A percentile compares a stretch with the other conserved stretches of the same genome.
These are phyloP conservation scores for Ascochyta koolunga DNA, from an alignment of 2,329 filamentous ascomycete genomes.

Conservation along the genomic window DNA sequence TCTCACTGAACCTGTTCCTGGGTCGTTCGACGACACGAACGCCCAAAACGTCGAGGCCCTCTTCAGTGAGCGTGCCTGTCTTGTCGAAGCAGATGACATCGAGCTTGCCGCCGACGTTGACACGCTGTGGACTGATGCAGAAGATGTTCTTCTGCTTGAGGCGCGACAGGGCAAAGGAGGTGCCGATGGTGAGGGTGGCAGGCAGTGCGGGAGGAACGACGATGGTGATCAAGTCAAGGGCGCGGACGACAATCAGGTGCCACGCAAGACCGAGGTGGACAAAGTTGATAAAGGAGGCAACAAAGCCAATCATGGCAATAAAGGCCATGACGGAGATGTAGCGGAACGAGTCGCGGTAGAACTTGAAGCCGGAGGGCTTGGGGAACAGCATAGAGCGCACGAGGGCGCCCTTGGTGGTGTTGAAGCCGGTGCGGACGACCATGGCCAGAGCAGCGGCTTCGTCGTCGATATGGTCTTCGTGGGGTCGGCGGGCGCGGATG, in stretches of 20 bases:
- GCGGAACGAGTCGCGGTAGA: constrained; percentile 95
- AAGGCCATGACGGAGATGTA: constrained; percentile 97
- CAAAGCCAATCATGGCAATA: constrained; percentile 84
- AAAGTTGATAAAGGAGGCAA: constrained; percentile 93
- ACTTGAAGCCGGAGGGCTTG: constrained; percentile 97
- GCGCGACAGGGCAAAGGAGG: constrained; percentile 87
- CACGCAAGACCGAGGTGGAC: constrained; percentile 80
- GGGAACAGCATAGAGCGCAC: constrained; percentile 98
- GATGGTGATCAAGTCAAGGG: constrained; percentile 94
- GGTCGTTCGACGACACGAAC: constrained; percentile 76
- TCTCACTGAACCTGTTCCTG: constrained; percentile 72
- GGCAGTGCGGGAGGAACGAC: constrained; percentile 94
- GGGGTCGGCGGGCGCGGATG: constrained; percentile 84
- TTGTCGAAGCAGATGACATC: constrained; percentile 99
- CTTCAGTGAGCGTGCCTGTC: constrained; percentile 96
- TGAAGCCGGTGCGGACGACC: constrained; percentile 93
- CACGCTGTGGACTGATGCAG: constrained; percentile 95
- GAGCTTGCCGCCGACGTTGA: constrained; percentile 94
- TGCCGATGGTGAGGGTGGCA: constrained; percentile 93
- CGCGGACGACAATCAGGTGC: constrained; percentile 90
- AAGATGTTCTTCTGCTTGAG: constrained; percentile 91
- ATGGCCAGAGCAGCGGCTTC: constrained; percentile 91
- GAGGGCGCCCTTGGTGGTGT: constrained; percentile 94
- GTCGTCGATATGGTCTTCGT: constrained; percentile 82
- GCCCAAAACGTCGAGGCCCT: constrained; percentile 91